Percentiles rank a stretch among this genome's conserved stretches.
Evolutionary conservation across 2,329 filamentous ascomycete species (phyloP).

Genomic region (Botrytis sinoallii): DNA sequence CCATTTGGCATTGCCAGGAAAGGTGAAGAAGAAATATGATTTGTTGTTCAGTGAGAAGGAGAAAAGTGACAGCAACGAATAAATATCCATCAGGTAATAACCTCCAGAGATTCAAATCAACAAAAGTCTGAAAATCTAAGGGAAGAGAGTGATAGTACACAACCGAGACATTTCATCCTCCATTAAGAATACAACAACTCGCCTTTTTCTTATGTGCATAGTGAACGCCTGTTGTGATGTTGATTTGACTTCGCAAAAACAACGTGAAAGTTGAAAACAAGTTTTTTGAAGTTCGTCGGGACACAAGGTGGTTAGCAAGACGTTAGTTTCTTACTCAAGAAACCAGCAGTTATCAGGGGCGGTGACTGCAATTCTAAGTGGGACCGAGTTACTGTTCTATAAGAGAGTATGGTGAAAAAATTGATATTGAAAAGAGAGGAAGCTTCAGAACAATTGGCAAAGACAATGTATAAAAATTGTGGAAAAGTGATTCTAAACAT

Average conservation of each 20-base stretch:
- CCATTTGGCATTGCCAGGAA: too few species aligned
- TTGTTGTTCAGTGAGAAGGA: too few species aligned
- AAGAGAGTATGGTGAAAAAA: background rate
- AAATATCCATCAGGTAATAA: background rate
- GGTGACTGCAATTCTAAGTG: background rate
- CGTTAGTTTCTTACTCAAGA: background rate
- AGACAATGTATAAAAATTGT: background rate
- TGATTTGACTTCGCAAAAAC: background rate
- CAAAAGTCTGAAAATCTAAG: background rate
- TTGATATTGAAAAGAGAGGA: background rate
- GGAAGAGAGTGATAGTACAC: background rate
- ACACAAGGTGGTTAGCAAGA: background rate
- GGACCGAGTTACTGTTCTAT: background rate
- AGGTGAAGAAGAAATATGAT: too few species aligned
- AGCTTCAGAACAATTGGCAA: background rate
- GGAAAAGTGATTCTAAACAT: background rate
- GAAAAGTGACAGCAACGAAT: too few species aligned
- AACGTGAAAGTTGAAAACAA: background rate
- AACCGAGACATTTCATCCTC: background rate
- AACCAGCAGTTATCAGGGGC: background rate
- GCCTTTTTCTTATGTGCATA: background rate
- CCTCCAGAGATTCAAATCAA: background rate
- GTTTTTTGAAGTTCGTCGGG: background rate
- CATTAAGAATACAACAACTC: background rate
- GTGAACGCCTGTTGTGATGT: background rate